Evolutionary conservation across 164 flowering plant species (phyloP).

Genomic region (Aristolochia fimbriata): DNA sequence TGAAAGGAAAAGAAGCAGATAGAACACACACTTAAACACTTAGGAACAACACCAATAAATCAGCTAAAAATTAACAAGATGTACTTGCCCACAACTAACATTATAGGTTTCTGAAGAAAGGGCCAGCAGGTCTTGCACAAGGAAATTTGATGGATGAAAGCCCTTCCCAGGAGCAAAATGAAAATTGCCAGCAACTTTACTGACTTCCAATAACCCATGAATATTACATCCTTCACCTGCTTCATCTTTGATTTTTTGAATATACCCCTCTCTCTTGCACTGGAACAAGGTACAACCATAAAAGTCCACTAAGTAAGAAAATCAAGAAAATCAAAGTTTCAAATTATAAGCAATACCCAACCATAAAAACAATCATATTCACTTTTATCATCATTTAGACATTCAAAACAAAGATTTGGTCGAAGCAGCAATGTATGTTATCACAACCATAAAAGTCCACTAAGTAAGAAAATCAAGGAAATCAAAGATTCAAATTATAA

Average conservation of each 20-base stretch:
- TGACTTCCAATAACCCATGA: conserved; percentile 59
- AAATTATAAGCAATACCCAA: neutral
- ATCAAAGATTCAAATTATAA: neutral
- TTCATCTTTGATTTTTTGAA: conserved; percentile 59
- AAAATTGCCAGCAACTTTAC: conserved; percentile 70
- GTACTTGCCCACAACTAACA: conserved; percentile 22
- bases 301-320: too few species aligned
- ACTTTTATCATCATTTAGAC: too few species aligned
- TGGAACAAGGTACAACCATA: conserved; percentile 14
- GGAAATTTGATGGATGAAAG: conserved; percentile 45
- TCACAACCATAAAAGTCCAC: neutral
- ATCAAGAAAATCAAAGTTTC: neutral
- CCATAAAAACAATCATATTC: too few species aligned
- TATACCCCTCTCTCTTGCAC: conserved; percentile 73
- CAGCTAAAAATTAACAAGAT: neutral
- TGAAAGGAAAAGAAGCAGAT: neutral
- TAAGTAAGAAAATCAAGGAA: neutral
- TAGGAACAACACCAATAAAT: neutral
- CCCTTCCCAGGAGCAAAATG: conserved; percentile 70
- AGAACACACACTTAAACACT: neutral
- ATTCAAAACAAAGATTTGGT: too few species aligned
- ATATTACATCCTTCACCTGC: conserved; percentile 83
- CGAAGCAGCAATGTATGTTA: too few species aligned
- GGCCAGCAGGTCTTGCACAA: conserved; percentile 37
- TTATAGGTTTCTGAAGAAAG: conserved; percentile 35